Evolutionary conservation across 1,284 basidiomycete genomes (phyloP).

Genomic region (Ceratobasidium sp.): DNA sequence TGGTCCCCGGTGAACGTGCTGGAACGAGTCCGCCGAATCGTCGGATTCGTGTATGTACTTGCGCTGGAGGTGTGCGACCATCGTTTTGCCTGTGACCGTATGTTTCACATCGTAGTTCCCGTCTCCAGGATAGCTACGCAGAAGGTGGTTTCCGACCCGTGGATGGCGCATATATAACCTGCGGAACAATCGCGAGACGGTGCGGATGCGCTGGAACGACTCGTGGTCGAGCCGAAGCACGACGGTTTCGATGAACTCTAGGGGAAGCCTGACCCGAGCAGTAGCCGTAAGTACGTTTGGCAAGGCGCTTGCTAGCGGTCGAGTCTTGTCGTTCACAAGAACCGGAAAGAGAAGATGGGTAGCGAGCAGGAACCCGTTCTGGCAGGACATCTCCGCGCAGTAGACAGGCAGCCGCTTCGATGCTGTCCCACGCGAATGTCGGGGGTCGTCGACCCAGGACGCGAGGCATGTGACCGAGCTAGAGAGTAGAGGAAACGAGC

Average conservation of each 20-base stretch:
- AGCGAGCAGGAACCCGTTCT: not conserved
- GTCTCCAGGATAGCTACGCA: not conserved
- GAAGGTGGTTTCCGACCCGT: not conserved
- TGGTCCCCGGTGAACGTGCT: not conserved
- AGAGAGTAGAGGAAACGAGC: too few species aligned
- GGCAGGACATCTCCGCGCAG: not conserved
- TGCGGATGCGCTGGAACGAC: not conserved
- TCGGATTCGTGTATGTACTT: not conserved
- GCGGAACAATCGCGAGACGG: conserved; percentile 8
- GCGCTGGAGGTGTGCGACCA: not conserved
- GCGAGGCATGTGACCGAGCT: too few species aligned
- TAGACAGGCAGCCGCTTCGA: not conserved
- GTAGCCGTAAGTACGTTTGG: not conserved
- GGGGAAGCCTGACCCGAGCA: not conserved
- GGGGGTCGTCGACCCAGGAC: too few species aligned
- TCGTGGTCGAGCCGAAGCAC: not conserved
- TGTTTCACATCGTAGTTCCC: not conserved
- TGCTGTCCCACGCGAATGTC: too few species aligned
- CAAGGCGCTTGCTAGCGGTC: not conserved
- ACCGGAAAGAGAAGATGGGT: not conserved
- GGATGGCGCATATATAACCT: not conserved
- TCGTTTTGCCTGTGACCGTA: not conserved
- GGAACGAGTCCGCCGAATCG: not conserved
- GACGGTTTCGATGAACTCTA: not conserved
- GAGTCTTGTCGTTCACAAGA: not conserved